Conservation (phyloP, 2,329 filamentous ascomycete genomes). For the Phaeosphaeria sp. region DNA sequence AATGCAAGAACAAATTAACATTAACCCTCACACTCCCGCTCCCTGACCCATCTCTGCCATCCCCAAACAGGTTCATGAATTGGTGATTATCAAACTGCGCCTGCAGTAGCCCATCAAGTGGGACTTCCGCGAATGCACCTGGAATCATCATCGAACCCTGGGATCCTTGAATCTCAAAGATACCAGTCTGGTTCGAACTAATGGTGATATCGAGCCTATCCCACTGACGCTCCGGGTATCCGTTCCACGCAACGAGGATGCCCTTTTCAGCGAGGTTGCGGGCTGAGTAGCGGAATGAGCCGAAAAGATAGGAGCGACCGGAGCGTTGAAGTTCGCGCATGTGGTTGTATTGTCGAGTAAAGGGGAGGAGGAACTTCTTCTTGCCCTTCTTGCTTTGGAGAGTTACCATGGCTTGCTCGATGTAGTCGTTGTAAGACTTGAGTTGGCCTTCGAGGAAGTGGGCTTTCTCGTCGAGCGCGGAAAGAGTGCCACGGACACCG, state of each 20-base stretch:
- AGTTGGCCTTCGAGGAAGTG: slow-evolving; percentile 92
- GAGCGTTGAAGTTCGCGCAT: slow-evolving; percentile 92
- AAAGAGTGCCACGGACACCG: slow-evolving; percentile 75
- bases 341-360: slow-evolving; percentile 98
- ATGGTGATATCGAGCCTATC: slow-evolving; percentile 94
- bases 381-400: slow-evolving; percentile 96
- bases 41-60: slow-evolving; percentile 27
- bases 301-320: slow-evolving; percentile 94
- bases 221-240: slow-evolving; percentile 82
- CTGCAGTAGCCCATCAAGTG: slow-evolving; percentile 91
- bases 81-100: slow-evolving; percentile 97
- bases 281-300: slow-evolving; percentile 95
- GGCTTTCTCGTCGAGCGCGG: slow-evolving; percentile 83
- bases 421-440: slow-evolving; percentile 98
- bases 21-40: slow-evolving; percentile 74
- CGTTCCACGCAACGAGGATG: slow-evolving; percentile 89
- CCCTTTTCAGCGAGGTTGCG: slow-evolving; percentile 90
- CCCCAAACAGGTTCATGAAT: slow-evolving; percentile 86
- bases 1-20: slow-evolving; percentile 93
- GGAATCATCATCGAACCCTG: slow-evolving; percentile 95
- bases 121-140: slow-evolving; percentile 84
- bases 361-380: slow-evolving; percentile 92
- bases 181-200: slow-evolving; percentile 88
- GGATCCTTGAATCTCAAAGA: slow-evolving; percentile 91
- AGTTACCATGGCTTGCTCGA: slow-evolving; percentile 97